Percentiles rank a stretch among this genome's conserved stretches.
phyloP scores from a whole-genome alignment of 2,329 filamentous ascomycete genomes.

The Whalleya microplaca region DNA sequence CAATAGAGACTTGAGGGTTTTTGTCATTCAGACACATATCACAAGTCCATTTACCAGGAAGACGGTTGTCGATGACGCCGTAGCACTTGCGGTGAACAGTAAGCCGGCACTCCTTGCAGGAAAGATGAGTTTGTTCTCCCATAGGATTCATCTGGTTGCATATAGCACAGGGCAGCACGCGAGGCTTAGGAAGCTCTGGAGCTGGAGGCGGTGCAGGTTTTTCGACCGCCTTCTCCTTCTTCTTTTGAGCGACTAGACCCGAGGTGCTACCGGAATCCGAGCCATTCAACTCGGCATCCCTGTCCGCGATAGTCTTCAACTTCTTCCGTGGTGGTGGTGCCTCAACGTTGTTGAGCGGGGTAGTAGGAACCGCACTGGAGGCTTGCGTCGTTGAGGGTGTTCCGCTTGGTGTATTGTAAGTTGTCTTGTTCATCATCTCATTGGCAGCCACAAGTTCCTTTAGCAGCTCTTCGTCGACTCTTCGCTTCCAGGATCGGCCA shows the following conservation, averaged over 20 bases:
- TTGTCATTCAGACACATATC: conserved; percentile 96
- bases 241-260: conserved; percentile 50
- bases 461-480: conserved; percentile 87
- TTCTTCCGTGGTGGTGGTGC: conserved; percentile 65
- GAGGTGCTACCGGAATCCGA: conserved; percentile 51
- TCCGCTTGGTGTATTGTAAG: conserved; percentile 42
- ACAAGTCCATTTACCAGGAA: conserved; percentile 84
- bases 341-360: conserved; percentile 45
- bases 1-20: conserved; percentile 88
- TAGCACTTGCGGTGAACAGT: conserved; percentile 93
- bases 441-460: conserved; percentile 71
- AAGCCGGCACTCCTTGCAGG: conserved; percentile 86
- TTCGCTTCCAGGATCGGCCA: conserved; percentile 82
- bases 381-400: conserved; percentile 34
- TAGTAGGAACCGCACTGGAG: conserved; percentile 34
- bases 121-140: conserved; percentile 69
- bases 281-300: conserved; percentile 51
- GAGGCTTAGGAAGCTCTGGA: conserved; percentile 79
- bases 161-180: conserved; percentile 80
- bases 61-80: conserved; percentile 74
- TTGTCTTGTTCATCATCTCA: conserved; percentile 56
- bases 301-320: conserved; percentile 59
- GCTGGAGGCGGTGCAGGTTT: conserved; percentile 66
- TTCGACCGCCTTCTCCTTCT: conserved; percentile 63
- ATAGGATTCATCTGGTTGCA: conserved; percentile 75